Evolutionary conservation across 2,329 filamentous ascomycete species (phyloP).

Genomic region (Colletotrichum echinochloae): DNA sequence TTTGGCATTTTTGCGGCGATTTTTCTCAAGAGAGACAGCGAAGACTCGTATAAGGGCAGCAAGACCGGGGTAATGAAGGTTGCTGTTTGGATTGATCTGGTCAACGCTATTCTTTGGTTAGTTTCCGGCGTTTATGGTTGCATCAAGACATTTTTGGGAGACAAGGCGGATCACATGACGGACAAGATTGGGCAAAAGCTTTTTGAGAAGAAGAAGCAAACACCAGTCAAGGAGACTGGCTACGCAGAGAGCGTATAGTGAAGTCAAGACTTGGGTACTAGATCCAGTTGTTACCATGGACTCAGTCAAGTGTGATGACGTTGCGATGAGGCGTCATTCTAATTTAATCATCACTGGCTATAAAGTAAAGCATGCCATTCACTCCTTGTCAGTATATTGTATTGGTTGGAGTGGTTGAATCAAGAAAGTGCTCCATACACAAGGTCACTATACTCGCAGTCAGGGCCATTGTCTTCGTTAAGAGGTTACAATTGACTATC

Average conservation of each 20-base stretch:
- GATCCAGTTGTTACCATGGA: neutral
- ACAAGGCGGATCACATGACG: constrained; percentile 54
- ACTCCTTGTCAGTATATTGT: no score
- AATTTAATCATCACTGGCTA: neutral
- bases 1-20: constrained; percentile 80
- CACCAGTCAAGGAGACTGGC: constrained; percentile 43
- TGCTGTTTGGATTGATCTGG: constrained; percentile 78
- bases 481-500: neutral
- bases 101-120: constrained; percentile 76
- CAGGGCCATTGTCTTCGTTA: no score
- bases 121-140: constrained; percentile 57
- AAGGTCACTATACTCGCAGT: neutral
- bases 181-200: constrained; percentile 54
- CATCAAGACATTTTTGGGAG: constrained; percentile 55
- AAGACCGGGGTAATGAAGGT: constrained; percentile 70
- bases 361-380: neutral
- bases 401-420: no score
- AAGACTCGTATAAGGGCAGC: constrained; percentile 60
- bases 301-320: neutral
- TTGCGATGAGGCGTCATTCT: no score
- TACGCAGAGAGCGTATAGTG: constrained; percentile 49
- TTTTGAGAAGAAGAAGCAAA: constrained; percentile 51
- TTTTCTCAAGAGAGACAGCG: constrained; percentile 71
- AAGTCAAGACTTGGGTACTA: no score
- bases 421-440: neutral